A percentile compares a stretch with the other conserved stretches of the same genome.
These are phyloP conservation scores for Thelephora aurantiotincta DNA, from an alignment of 768 basidiomycete genomes.

Conservation along the genomic window DNA sequence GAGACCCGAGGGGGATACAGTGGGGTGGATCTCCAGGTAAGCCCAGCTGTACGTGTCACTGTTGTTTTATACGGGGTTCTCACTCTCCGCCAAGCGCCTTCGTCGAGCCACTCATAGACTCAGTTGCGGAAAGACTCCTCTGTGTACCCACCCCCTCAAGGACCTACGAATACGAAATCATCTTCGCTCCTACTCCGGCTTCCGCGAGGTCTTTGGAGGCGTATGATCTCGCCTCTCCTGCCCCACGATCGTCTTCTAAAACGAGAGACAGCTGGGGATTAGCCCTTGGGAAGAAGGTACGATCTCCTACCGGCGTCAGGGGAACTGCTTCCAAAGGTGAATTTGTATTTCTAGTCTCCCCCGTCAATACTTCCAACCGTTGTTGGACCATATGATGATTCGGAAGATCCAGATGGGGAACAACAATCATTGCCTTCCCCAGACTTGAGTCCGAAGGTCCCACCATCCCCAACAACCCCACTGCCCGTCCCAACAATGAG, in stretches of 20 bases:
- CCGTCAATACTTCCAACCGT: no score
- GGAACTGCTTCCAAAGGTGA: no score
- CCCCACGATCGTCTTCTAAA: slow-evolving; percentile 1
- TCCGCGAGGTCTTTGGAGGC: slow-evolving; percentile 1
- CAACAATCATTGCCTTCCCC: neutral
- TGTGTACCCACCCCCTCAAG: slow-evolving; percentile 26
- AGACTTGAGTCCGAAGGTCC: neutral
- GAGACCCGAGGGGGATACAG: slow-evolving; percentile 30
- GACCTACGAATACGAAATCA: slow-evolving; percentile 25
- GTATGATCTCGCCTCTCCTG: slow-evolving; percentile 3
- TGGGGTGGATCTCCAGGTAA: slow-evolving; percentile 57
- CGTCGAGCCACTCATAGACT: slow-evolving; percentile 38
- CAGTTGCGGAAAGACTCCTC: slow-evolving; percentile 34
- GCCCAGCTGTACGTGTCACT: neutral
- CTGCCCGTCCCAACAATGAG: neutral
- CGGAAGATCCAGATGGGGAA: neutral
- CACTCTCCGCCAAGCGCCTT: slow-evolving; percentile 28
- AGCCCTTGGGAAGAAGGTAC: no score
- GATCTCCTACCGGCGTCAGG: no score
- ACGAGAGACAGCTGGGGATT: neutral
- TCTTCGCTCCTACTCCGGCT: neutral
- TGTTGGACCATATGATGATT: no score
- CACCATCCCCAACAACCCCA: neutral
- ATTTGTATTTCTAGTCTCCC: no score
- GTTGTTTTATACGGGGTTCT: neutral